Percentiles rank a stretch among this genome's conserved stretches.
phyloP scores from a whole-genome alignment of 164 flowering plant species.

The Santalum album region DNA sequence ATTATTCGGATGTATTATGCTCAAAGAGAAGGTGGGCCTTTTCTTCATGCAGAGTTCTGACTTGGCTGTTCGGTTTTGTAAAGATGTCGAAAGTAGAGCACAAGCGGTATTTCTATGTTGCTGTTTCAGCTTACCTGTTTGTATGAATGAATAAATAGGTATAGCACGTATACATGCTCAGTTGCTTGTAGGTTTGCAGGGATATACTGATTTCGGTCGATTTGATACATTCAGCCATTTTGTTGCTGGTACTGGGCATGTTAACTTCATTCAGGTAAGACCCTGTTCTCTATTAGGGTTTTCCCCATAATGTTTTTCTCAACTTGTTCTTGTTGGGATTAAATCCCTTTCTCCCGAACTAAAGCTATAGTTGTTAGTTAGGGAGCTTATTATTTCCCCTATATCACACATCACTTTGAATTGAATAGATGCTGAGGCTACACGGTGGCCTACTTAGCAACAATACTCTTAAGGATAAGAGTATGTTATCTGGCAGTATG shows the following conservation, averaged over 20 bases:
- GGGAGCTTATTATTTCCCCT: too few species aligned
- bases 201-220: constrained; percentile 80
- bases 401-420: too few species aligned
- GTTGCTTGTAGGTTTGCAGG: constrained; percentile 52
- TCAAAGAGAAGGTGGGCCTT: constrained; percentile 1
- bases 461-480: too few species aligned
- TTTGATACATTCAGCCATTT: constrained; percentile 52
- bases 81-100: constrained; percentile 84
- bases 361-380: too few species aligned
- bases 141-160: neutral
- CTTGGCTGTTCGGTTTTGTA: constrained; percentile 75
- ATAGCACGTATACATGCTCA: neutral
- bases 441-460: too few species aligned
- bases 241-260: constrained; percentile 53
- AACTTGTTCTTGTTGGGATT: too few species aligned
- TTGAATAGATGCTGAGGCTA: too few species aligned
- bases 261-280: constrained; percentile 77
- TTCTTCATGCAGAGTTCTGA: constrained; percentile 47
- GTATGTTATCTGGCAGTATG: too few species aligned
- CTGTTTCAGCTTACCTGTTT: neutral
- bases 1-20: neutral
- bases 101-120: constrained; percentile 40
- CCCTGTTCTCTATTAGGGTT: neutral
- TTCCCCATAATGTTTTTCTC: too few species aligned
- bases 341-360: too few species aligned